Conservation (phyloP, 306 rosid species). For the Mimosa pudica region DNA sequence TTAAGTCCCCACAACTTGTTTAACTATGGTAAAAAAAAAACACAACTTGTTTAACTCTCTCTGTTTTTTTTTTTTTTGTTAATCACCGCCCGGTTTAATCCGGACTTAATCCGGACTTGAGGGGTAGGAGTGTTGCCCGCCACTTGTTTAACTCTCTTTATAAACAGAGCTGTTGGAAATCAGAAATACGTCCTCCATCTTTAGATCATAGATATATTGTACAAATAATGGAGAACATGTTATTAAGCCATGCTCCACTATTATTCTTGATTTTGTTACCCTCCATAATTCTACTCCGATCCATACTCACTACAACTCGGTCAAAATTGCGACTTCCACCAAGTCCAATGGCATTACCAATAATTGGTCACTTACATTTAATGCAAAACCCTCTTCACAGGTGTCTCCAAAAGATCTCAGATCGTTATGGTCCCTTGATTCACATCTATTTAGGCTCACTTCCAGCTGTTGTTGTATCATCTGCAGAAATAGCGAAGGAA, state of each 20-base stretch:
- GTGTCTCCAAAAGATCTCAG: not conserved
- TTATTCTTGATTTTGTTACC: not conserved
- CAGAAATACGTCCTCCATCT: not conserved
- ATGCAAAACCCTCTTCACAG: not conserved
- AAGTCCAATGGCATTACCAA: not conserved
- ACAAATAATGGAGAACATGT: not conserved
- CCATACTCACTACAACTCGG: not conserved
- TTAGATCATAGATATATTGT: not conserved
- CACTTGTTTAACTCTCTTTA: not conserved
- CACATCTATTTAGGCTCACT: not conserved
- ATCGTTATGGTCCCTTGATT: not conserved
- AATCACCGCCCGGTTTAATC: too few species aligned
- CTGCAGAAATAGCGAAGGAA: slow-evolving; percentile 44
- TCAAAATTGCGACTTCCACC: not conserved
- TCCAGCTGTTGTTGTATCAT: not conserved
- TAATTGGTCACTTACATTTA: not conserved
- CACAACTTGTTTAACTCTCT: not conserved
- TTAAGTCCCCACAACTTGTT: not conserved
- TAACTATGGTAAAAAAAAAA: too few species aligned
- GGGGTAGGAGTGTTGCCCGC: too few species aligned
- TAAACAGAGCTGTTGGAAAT: not conserved
- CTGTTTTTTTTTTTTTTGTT: too few species aligned
- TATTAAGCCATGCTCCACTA: not conserved
- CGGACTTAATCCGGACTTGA: too few species aligned
- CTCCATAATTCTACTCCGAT: not conserved